phyloP scores from a whole-genome alignment of 345 rosid genomes.

The Citrus mangshanensis region DNA sequence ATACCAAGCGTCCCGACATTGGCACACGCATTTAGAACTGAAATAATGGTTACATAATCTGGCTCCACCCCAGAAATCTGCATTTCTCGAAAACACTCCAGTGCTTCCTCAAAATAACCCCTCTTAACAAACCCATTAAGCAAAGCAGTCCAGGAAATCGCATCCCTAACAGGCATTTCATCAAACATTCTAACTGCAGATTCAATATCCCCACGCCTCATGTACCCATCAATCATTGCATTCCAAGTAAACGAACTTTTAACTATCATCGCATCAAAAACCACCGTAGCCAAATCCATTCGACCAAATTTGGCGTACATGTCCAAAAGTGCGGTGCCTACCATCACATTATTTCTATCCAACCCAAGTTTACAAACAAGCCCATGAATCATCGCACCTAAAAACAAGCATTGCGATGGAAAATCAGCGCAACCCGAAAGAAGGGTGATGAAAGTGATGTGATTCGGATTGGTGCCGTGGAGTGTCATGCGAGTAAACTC shows the following conservation, averaged over 20 bases:
- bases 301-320: slow-evolving; percentile 56
- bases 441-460: slow-evolving; percentile 52
- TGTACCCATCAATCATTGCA: slow-evolving; percentile 67
- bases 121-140: slow-evolving; percentile 63
- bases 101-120: slow-evolving; percentile 48
- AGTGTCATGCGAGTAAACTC: slow-evolving; percentile 59
- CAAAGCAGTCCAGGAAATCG: slow-evolving; percentile 73
- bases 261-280: slow-evolving; percentile 49
- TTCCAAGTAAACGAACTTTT: slow-evolving; percentile 67
- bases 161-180: slow-evolving; percentile 53
- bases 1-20: slow-evolving; percentile 51
- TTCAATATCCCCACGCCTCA: slow-evolving; percentile 38
- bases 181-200: slow-evolving; percentile 52
- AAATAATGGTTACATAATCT: slow-evolving; percentile 54
- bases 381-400: slow-evolving; percentile 59
- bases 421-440: slow-evolving; percentile 52
- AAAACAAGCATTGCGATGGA: slow-evolving; percentile 25
- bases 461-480: slow-evolving; percentile 57
- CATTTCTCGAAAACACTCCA: slow-evolving; percentile 66
- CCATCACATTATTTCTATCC: slow-evolving; percentile 45
- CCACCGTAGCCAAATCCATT: slow-evolving; percentile 43
- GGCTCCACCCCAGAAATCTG: slow-evolving; percentile 47
- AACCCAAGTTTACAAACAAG: slow-evolving; percentile 58
- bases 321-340: slow-evolving; percentile 63
- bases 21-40: slow-evolving; percentile 64